A percentile compares a stretch with the other conserved stretches of the same genome.
These are phyloP conservation scores for Gossypium thurberi DNA, from an alignment of 345 rosid genomes.

Conservation along the genomic window DNA sequence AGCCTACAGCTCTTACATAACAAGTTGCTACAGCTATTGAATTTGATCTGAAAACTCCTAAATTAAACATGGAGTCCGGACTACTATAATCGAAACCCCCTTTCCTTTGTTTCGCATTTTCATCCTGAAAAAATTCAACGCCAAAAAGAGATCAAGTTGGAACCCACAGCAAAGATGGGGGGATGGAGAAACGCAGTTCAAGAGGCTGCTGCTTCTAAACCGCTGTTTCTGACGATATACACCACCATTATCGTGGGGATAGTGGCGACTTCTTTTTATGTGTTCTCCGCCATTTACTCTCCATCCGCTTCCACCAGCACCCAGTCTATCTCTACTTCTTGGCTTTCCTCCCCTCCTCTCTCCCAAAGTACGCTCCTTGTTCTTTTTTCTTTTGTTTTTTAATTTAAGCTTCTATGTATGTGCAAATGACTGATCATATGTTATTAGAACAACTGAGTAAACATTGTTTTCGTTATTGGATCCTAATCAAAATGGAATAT, in stretches of 20 bases:
- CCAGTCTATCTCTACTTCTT: constrained; percentile 33
- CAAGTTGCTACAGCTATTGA: background rate
- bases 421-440: background rate
- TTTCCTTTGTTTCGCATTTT: background rate
- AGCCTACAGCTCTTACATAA: background rate
- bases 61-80: background rate
- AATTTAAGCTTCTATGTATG: background rate
- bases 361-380: constrained; percentile 5
- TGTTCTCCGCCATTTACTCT: constrained; percentile 82
- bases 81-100: background rate
- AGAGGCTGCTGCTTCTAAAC: constrained; percentile 59
- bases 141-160: background rate
- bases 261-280: constrained; percentile 65
- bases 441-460: background rate
- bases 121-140: background rate
- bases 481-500: background rate
- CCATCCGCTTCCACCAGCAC: constrained; percentile 27
- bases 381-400: background rate
- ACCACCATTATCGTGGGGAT: constrained; percentile 68
- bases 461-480: background rate
- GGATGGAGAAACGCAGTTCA: constrained; percentile 68
- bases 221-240: constrained; percentile 78
- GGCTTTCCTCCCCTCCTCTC: constrained; percentile 59
- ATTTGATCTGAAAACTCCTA: background rate
- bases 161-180: constrained; percentile 23